Evolutionary conservation across 129 eudicot genomes (phyloP), one percentile per base, ranked within the genome.

Genomic region (Ambrosia artemisiifolia): DNA sequence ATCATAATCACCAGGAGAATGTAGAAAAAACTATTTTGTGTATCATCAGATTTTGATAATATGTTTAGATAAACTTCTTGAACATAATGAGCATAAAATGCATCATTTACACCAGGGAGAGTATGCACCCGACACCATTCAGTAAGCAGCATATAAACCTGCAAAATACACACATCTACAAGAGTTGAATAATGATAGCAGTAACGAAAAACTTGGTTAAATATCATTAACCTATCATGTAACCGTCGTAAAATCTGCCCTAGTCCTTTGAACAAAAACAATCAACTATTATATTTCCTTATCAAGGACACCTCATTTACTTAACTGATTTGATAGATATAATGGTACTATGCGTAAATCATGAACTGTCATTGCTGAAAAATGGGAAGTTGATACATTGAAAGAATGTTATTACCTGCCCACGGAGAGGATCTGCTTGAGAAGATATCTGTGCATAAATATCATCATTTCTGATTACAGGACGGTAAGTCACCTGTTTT

Each of bases 21-120:
- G 71, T 79, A 82, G 81, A 91, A 91, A 80, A 91, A 88, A 7
- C 85, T 84, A 7, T 81, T 85, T 16, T 85, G 64, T 1, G 48
- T 81, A 47, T 88, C 95, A 77, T 88, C 90, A 67, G 86, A 91
- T 83, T 73, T 79, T 24, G 80, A 86, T n/a, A 87, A 66, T 51
- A 86, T 81, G 48, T 63, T 82, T 63, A 70, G 89, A 40, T 83
- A 78, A 46, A 91, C 71, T 65, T 67, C 80, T 32, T 69, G 59
- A 35, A 88, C 81, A 72, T 17, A 83, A 70, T 71, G 79, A 38
- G 87, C 88, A 72, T 62, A 66, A 32, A 81, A 68, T 33, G 85
- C 60, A 79, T 91, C 95, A 72, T 79, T 85, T 68, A 82, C 87
- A 61, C 81, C 83, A 64, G 87, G 87, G 67, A 67, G 81, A 76